phyloP scores from a whole-genome alignment of 2,329 filamentous ascomycete genomes.

The Chlorencoelia australis region DNA sequence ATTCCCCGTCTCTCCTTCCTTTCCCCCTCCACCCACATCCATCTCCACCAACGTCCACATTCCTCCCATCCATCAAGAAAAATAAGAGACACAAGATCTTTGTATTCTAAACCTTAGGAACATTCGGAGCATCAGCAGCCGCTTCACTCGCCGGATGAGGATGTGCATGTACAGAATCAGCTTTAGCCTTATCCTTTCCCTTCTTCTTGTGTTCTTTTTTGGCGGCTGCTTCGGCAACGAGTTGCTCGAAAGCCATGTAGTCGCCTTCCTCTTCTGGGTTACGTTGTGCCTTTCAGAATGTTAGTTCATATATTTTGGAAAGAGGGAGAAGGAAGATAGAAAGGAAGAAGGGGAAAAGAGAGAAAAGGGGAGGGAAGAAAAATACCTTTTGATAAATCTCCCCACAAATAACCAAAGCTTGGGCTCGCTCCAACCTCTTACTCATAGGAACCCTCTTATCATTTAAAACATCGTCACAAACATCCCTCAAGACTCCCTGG shows the following conservation, averaged over 20 bases:
- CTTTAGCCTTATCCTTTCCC: conserved; percentile 40
- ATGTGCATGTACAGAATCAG: conserved; percentile 27
- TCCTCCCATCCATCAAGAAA: no score
- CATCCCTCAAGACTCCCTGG: conserved; percentile 86
- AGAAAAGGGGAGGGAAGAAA: conserved; percentile 3
- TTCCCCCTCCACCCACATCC: no score
- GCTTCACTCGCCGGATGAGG: conserved; percentile 19
- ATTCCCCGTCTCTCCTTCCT: no score
- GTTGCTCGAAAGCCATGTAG: conserved; percentile 96
- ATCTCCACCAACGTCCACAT: no score
- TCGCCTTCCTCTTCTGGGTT: conserved; percentile 95
- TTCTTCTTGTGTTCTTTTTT: conserved; percentile 84
- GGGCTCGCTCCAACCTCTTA: conserved; percentile 84
- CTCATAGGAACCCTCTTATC: conserved; percentile 66
- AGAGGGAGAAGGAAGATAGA: no score
- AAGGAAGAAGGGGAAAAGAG: not conserved
- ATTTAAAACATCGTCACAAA: conserved; percentile 81
- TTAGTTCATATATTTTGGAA: conserved; percentile 8
- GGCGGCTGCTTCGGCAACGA: conserved; percentile 89
- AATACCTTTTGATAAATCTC: conserved; percentile 81
- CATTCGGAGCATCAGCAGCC: conserved; percentile 32
- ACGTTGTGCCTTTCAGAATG: conserved; percentile 57
- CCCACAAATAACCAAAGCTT: conserved; percentile 79
- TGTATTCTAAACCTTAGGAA: conserved; percentile 23
- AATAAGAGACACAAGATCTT: not conserved